A percentile compares a stretch with the other conserved stretches of the same genome.
These are phyloP conservation scores for Angophora floribunda DNA, from an alignment of 345 rosid species.

Conservation along the genomic window DNA sequence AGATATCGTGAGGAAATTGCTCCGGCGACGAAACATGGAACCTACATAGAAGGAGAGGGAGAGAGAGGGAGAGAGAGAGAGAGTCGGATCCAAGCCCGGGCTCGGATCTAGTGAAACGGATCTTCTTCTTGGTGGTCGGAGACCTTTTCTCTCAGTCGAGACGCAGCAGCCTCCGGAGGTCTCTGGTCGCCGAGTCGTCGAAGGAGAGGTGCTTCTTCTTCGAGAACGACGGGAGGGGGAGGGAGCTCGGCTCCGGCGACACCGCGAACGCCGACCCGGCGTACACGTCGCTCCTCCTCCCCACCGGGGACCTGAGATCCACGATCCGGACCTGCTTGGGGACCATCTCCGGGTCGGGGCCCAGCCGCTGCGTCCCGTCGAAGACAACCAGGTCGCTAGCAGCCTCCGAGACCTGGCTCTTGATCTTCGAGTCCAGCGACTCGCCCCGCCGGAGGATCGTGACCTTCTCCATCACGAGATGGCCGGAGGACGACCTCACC, in stretches of 20 bases:
- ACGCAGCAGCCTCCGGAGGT: conserved; percentile 46
- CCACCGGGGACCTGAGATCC: conserved; percentile 12
- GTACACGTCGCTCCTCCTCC: conserved; percentile 24
- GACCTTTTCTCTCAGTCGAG: conserved; percentile 7
- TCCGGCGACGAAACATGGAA: background rate
- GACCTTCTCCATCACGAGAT: conserved; percentile 29
- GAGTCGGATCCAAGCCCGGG: background rate
- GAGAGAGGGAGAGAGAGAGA: background rate
- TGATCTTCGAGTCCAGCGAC: conserved; percentile 39
- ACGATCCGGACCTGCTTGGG: conserved; percentile 9
- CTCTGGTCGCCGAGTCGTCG: conserved; percentile 51
- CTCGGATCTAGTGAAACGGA: background rate
- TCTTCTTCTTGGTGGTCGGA: background rate
- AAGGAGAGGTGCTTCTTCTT: conserved; percentile 22
- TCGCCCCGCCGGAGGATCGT: conserved; percentile 39
- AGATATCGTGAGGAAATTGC: background rate
- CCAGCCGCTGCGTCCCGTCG: conserved; percentile 10
- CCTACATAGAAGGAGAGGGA: background rate
- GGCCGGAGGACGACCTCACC: background rate
- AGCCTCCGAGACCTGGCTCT: background rate
- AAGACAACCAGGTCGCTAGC: background rate
- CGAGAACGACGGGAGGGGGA: conserved; percentile 42
- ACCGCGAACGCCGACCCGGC: conserved; percentile 46
- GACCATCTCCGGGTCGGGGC: conserved; percentile 15
- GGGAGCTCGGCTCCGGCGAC: conserved; percentile 55